Evolutionary conservation across 257 asterid species (phyloP), one percentile per base, ranked within the genome.

Genomic region (Eustoma russellianum): DNA sequence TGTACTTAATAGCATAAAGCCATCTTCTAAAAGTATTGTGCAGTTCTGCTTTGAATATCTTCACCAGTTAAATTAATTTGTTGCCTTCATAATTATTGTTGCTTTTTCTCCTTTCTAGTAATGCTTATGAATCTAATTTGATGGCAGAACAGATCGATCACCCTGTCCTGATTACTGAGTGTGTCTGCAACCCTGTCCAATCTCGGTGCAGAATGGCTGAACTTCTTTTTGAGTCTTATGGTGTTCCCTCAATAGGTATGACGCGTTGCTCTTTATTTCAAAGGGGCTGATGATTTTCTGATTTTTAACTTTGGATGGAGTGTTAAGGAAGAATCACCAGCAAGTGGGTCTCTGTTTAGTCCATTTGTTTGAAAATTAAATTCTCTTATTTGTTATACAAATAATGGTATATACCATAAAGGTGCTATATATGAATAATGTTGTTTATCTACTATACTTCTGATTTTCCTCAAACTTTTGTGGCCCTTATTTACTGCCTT

Each of bases 191-290:
- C 68, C 98, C 98, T 13, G 73, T 85, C 52, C 98, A 91, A 57
- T 87, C 97, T 67, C 98, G 98, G 41, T 74, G 93, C 66, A 84
- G 87, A 78, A 87, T 91, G 97, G 95, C 97, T 5, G 98, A 91
- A 71, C 93, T 91, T 55, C 95, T 91, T 59, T 91, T 91, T 52
- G 98, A 91, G 80, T 67, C 98, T 33, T 91, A 91, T 71, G 98
- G 96, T 74, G 96, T 87, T 64, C 93, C 98, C 45, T 84, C 98
- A 66, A 68, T 91, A 72, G 98, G 98, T 91, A 67, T 48, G 59
- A 12, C 48, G 51, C 50, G 7, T 46, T 19, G 14, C n/a, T 43
- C 17, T 41, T 43, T 10, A 41, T 59, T 62, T 34, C 34, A 43
- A 40, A 17, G 50, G 49, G 55, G 59, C 56, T 49, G 17, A 50